Evolutionary conservation across 208 protist genomes (phyloP).

Genomic region (Acanthamoeba culbertsoni): DNA sequence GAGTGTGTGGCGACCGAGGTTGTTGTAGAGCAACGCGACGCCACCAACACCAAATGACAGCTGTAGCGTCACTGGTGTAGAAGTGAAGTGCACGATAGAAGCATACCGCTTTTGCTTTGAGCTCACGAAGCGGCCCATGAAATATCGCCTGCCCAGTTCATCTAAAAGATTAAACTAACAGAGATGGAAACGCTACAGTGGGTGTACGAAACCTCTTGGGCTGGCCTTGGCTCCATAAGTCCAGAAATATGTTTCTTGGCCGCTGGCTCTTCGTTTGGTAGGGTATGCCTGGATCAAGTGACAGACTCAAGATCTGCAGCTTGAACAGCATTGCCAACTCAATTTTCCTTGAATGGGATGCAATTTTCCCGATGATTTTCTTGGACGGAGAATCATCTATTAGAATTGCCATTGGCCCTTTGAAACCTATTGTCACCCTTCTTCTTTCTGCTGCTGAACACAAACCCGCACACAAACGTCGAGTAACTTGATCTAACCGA

Average conservation of each 20-base stretch:
- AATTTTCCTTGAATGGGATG: too few species aligned
- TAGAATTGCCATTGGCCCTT: too few species aligned
- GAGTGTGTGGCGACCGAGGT: constrained; percentile 49
- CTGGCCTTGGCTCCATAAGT: constrained; percentile 59
- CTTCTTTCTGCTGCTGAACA: too few species aligned
- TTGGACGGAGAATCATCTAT: too few species aligned
- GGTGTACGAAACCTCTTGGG: not conserved
- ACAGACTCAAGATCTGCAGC: constrained; percentile 58
- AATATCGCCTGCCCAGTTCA: not conserved
- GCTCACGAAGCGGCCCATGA: not conserved
- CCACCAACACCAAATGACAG: constrained; percentile 47
- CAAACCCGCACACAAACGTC: not conserved
- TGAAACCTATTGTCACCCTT: too few species aligned
- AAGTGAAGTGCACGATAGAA: constrained; percentile 55
- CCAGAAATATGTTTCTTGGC: constrained; percentile 46
- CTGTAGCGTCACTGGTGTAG: constrained; percentile 54
- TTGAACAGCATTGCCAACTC: constrained; percentile 35
- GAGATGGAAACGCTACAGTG: too few species aligned
- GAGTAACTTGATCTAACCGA: not conserved
- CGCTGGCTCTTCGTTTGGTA: not conserved
- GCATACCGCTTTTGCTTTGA: constrained; percentile 32
- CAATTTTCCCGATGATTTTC: too few species aligned
- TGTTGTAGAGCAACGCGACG: constrained; percentile 59
- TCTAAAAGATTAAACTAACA: too few species aligned
- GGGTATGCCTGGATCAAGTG: constrained; percentile 16